These are phyloP conservation scores for Arabis alpina DNA, from an alignment of 345 rosid genomes.

Conservation along the genomic window DNA sequence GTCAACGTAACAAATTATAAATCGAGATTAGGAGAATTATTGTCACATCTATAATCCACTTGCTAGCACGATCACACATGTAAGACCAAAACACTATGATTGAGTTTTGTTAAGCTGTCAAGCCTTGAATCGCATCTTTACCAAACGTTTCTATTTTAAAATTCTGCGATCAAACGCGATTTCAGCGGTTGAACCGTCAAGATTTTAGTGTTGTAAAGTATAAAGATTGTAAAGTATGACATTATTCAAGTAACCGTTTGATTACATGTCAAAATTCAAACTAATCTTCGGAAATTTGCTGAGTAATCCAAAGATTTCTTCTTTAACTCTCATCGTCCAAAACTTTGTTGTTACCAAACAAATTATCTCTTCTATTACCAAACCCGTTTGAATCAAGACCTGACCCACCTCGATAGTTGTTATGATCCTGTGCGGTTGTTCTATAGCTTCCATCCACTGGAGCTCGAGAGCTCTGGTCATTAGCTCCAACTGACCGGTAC, in stretches of 20 bases:
- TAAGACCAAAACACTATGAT: slow-evolving; percentile 14
- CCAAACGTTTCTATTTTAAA: not conserved
- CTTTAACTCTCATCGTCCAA: slow-evolving; percentile 57
- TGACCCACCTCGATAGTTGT: slow-evolving; percentile 61
- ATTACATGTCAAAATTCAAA: slow-evolving; percentile 20
- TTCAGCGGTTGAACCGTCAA: not conserved
- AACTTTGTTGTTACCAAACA: slow-evolving; percentile 61
- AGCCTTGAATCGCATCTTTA: slow-evolving; percentile 12
- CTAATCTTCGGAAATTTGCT: slow-evolving; percentile 14
- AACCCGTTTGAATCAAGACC: slow-evolving; percentile 64
- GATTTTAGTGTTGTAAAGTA: not conserved
- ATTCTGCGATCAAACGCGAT: not conserved
- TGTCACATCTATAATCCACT: slow-evolving; percentile 24
- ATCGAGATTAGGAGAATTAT: slow-evolving; percentile 4
- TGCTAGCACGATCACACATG: slow-evolving; percentile 36
- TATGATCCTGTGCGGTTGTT: slow-evolving; percentile 54
- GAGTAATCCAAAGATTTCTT: not conserved
- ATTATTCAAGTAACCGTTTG: slow-evolving; percentile 10
- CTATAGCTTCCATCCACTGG: slow-evolving; percentile 62
- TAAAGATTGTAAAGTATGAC: not conserved
- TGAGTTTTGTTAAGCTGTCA: slow-evolving; percentile 31
- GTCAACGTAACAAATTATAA: slow-evolving; percentile 19
- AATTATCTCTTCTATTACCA: slow-evolving; percentile 68
- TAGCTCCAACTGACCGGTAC: slow-evolving; percentile 55
- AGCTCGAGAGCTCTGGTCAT: slow-evolving; percentile 62